Percentiles rank a stretch among this genome's conserved stretches.
These are phyloP conservation scores for Kalmanozyma brasiliensis DNA, from an alignment of 1,284 basidiomycete genomes.

Conservation along the genomic window DNA sequence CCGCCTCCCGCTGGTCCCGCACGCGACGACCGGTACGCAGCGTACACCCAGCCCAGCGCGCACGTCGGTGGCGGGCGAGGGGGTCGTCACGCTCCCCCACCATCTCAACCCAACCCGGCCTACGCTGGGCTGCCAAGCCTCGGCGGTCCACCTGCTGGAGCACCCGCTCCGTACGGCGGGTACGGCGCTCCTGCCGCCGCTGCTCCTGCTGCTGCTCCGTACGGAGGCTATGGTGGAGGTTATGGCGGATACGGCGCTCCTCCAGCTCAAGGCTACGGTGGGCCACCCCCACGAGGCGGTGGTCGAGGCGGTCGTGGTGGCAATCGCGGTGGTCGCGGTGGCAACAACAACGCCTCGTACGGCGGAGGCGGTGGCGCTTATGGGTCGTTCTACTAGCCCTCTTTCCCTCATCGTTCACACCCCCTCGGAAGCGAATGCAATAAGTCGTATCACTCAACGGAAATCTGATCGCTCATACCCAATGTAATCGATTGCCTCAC, in stretches of 20 bases:
- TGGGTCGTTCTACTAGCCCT: slow-evolving; percentile 29
- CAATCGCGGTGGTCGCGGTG: slow-evolving; percentile 9
- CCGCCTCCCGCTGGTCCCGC: slow-evolving; percentile 7
- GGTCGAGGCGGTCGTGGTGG: slow-evolving; percentile 17
- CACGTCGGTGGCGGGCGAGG: slow-evolving; percentile 12
- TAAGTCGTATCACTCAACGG: no score
- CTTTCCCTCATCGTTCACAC: slow-evolving; percentile 6
- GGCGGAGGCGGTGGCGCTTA: slow-evolving; percentile 37
- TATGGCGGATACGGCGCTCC: slow-evolving; percentile 34
- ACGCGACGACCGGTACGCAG: slow-evolving; percentile 31
- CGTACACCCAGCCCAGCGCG: slow-evolving; percentile 21
- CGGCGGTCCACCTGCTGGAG: slow-evolving; percentile 15
- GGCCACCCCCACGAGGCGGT: background rate
- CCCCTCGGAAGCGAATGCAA: no score
- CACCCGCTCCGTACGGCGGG: slow-evolving; percentile 26
- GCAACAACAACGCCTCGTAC: slow-evolving; percentile 11
- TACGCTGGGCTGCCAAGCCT: slow-evolving; percentile 40
- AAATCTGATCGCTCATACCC: no score
- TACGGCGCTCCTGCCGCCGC: slow-evolving; percentile 13
- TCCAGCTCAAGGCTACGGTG: background rate
- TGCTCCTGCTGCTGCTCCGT: slow-evolving; percentile 2
- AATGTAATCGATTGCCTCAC: no score
- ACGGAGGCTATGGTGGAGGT: slow-evolving; percentile 15
- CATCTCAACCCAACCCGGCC: slow-evolving; percentile 4
- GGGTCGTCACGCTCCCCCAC: slow-evolving; percentile 19